A percentile compares a stretch with the other conserved stretches of the same genome.
These are phyloP conservation scores for Eucalyptus melliodora DNA, from an alignment of 345 rosid species.

Conservation along the genomic window DNA sequence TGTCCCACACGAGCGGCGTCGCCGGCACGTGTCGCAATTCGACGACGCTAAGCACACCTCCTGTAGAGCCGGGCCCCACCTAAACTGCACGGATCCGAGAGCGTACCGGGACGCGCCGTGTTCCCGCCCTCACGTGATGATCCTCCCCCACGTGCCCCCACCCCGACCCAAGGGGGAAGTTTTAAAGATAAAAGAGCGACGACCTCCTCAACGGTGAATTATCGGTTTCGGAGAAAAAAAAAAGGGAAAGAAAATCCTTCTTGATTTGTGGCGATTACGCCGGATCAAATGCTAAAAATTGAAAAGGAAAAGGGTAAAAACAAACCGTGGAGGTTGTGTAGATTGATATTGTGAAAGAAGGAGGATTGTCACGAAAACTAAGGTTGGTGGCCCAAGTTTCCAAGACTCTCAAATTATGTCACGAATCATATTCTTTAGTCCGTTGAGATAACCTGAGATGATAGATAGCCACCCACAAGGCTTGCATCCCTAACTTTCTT, in stretches of 20 bases:
- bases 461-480: background rate
- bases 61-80: background rate
- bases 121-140: background rate
- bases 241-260: background rate
- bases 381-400: rapidly evolving
- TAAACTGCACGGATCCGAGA: background rate
- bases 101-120: background rate
- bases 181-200: background rate
- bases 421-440: rapidly evolving
- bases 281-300: background rate
- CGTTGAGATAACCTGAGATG: rapidly evolving
- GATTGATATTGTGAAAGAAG: background rate
- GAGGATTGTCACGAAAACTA: background rate
- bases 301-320: background rate
- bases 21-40: background rate
- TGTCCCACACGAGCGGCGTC: background rate
- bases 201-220: background rate
- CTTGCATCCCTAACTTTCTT: background rate
- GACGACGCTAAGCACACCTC: background rate
- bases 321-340: background rate
- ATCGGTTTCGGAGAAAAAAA: background rate
- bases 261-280: background rate
- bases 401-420: background rate
- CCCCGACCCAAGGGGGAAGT: background rate
- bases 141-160: background rate